Evolutionary conservation across 345 rosid genomes (phyloP).

Genomic region (Clarkia xantiana): DNA sequence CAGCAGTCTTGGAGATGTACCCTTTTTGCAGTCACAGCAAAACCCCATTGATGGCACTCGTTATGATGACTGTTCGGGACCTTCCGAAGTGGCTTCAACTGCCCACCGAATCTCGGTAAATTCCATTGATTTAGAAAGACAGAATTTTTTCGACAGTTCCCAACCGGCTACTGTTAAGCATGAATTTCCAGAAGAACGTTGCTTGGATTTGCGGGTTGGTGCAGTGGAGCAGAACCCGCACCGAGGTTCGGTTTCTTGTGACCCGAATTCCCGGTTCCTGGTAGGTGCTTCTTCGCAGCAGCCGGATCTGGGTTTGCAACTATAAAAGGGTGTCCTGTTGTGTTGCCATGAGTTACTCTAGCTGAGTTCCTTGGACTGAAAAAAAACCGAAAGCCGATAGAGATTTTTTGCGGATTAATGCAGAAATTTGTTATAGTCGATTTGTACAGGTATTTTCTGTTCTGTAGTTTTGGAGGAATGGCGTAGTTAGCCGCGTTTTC

Average conservation of each 20-base stretch:
- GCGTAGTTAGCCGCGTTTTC: no score
- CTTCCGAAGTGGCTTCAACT: conserved; percentile 18
- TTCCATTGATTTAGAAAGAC: conserved; percentile 6
- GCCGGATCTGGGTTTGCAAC: conserved; percentile 86
- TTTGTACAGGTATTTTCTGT: no score
- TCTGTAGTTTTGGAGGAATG: no score
- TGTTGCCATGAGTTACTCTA: no score
- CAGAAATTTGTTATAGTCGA: no score
- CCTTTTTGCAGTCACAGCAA: no score
- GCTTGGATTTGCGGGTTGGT: conserved; percentile 19
- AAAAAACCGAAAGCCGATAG: no score
- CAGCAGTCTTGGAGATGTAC: conserved; percentile 11
- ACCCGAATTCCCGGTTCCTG: conserved; percentile 46
- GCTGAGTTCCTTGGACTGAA: no score
- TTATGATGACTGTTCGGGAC: conserved; percentile 9
- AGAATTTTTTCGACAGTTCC: no score
- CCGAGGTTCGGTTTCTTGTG: conserved; percentile 33
- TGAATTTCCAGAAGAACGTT: conserved; percentile 9
- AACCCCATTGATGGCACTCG: background rate
- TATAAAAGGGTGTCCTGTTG: conserved; percentile 18
- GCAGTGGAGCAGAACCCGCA: conserved; percentile 28
- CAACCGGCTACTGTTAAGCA: no score
- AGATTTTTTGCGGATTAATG: no score
- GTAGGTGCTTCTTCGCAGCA: conserved; percentile 57
- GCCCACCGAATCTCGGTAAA: conserved; percentile 11